Evolutionary conservation across 805 yeast genomes (phyloP).

Genomic region (Candida montana): DNA sequence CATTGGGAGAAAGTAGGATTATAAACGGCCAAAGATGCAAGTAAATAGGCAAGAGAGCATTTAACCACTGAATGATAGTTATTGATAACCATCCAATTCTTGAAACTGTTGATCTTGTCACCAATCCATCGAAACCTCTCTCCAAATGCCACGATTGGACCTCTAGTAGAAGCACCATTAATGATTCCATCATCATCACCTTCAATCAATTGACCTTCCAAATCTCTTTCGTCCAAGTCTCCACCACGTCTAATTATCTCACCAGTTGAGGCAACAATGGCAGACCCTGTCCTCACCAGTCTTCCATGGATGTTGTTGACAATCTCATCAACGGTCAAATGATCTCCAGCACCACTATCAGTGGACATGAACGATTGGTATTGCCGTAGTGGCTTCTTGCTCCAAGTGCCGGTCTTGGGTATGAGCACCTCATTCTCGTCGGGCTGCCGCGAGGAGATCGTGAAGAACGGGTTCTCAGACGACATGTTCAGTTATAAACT

Average conservation of each 20-base stretch:
- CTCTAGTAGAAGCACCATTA: too few species aligned
- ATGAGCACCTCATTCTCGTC: constrained; percentile 4
- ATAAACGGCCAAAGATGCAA: constrained; percentile 73
- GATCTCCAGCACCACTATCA: constrained; percentile 14
- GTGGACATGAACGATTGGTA: constrained; percentile 21
- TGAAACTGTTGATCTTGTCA: background rate
- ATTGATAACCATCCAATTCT: constrained; percentile 5
- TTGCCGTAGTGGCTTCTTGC: constrained; percentile 8
- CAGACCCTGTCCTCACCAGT: constrained; percentile 28
- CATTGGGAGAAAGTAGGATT: constrained; percentile 41
- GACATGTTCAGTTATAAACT: background rate
- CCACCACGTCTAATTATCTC: constrained; percentile 24
- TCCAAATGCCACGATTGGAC: background rate
- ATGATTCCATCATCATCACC: too few species aligned
- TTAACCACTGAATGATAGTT: constrained; percentile 39
- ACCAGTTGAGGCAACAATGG: constrained; percentile 42
- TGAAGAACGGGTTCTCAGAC: constrained; percentile 1
- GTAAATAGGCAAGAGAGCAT: constrained; percentile 66
- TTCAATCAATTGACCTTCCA: constrained; percentile 10
- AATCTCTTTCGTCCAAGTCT: constrained; percentile 5
- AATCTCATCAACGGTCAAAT: constrained; percentile 10
- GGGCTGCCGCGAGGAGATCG: background rate
- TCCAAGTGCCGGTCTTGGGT: constrained; percentile 1
- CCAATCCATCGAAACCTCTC: background rate
- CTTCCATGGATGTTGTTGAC: constrained; percentile 14